Percentiles rank a stretch among this genome's conserved stretches.
Evolutionary conservation across 2,329 filamentous ascomycete genomes (phyloP).

Genomic region (Purpureocillium takamizusanense): DNA sequence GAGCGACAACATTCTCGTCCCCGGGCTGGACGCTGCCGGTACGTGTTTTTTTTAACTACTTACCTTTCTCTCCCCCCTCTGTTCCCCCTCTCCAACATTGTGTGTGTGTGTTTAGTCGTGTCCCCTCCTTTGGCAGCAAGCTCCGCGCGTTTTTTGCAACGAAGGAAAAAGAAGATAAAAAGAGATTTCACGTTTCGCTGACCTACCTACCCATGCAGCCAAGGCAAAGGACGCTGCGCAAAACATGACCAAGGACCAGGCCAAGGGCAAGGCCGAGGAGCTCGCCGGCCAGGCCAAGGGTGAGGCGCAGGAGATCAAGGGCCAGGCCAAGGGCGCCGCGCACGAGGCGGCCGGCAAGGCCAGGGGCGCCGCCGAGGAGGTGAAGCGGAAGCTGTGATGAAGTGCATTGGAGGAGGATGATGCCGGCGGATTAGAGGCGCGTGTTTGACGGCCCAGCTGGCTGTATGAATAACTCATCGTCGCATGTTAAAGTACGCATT

Average conservation of each 20-base stretch:
- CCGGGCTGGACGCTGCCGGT: constrained; percentile 52
- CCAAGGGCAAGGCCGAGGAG: constrained; percentile 25
- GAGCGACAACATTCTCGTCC: constrained; percentile 52
- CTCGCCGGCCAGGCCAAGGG: constrained; percentile 24
- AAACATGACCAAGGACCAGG: constrained; percentile 19
- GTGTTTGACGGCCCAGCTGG: background rate
- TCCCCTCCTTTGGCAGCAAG: too few relatives aligned
- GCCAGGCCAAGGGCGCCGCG: constrained; percentile 28
- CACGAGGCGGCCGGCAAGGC: constrained; percentile 26
- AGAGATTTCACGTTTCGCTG: too few relatives aligned
- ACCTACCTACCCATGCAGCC: constrained; percentile 12
- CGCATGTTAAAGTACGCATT: background rate
- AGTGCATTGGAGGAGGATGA: background rate
- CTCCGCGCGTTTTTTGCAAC: too few relatives aligned
- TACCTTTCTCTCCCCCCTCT: too few relatives aligned
- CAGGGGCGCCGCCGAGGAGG: constrained; percentile 31
- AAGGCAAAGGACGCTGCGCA: constrained; percentile 39
- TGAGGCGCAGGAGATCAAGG: constrained; percentile 20
- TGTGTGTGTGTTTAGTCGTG: too few relatives aligned
- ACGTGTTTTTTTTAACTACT: constrained; percentile 18
- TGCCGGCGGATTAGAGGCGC: too few relatives aligned
- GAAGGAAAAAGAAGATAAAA: too few relatives aligned
- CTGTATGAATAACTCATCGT: constrained; percentile 1
- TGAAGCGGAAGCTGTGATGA: constrained; percentile 11
- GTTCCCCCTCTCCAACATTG: too few relatives aligned